Evolutionary conservation across 2,329 filamentous ascomycete species (phyloP).

Genomic region (Penicillium concentricum): DNA sequence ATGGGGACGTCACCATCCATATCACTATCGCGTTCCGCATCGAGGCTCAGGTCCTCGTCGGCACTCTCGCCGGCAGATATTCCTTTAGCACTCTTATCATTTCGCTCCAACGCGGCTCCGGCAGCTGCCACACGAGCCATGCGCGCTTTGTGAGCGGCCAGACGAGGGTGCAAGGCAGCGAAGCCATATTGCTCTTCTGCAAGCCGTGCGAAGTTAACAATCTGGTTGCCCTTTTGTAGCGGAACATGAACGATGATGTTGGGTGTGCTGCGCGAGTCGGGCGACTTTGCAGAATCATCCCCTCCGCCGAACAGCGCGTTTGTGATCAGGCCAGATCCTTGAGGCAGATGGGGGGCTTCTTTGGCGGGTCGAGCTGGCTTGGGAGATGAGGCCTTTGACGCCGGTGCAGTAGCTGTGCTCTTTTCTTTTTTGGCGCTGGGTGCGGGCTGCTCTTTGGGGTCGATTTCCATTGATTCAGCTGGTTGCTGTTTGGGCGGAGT

Average conservation of each 20-base stretch:
- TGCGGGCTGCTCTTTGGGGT: slow-evolving; percentile 29
- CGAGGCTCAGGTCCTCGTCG: slow-evolving; percentile 78
- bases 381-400: slow-evolving; percentile 55
- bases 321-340: slow-evolving; percentile 64
- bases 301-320: slow-evolving; percentile 59
- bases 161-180: slow-evolving; percentile 85
- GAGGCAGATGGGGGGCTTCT: slow-evolving; percentile 56
- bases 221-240: slow-evolving; percentile 78
- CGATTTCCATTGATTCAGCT: slow-evolving; percentile 34
- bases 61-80: slow-evolving; percentile 72
- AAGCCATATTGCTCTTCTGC: slow-evolving; percentile 94
- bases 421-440: slow-evolving; percentile 44
- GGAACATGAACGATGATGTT: slow-evolving; percentile 84
- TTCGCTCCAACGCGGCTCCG: slow-evolving; percentile 78
- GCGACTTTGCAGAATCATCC: slow-evolving; percentile 46
- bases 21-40: slow-evolving; percentile 70
- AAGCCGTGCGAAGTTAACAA: slow-evolving; percentile 91
- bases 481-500: slow-evolving; percentile 14
- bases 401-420: slow-evolving; percentile 43
- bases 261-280: slow-evolving; percentile 53
- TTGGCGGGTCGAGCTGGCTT: slow-evolving; percentile 56
- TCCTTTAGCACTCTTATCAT: slow-evolving; percentile 65
- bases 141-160: slow-evolving; percentile 83
- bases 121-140: slow-evolving; percentile 85
- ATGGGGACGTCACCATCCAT: slow-evolving; percentile 49